Evolutionary conservation across 108 stramenopile genomes (phyloP).

Genomic region (Skeletonema tropicum): DNA sequence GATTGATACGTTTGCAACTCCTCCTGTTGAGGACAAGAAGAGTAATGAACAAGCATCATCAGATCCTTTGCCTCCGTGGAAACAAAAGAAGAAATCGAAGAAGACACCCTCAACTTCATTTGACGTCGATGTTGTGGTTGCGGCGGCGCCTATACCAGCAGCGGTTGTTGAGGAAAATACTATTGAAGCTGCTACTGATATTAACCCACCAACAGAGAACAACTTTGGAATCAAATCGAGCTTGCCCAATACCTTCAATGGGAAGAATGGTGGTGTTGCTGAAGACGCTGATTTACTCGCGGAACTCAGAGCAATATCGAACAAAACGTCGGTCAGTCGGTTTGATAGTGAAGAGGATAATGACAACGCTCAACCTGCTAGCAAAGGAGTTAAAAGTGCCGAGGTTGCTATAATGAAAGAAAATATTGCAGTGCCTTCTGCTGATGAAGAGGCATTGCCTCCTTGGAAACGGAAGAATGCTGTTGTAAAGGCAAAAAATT

Average conservation of each 20-base stretch:
- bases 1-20: not conserved
- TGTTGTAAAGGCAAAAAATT: not conserved
- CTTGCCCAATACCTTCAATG: constrained; percentile 62
- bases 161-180: constrained; percentile 9
- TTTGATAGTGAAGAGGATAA: constrained; percentile 32
- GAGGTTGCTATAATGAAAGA: not conserved
- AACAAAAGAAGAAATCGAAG: not conserved
- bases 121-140: constrained; percentile 10
- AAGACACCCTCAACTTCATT: not conserved
- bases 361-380: not conserved
- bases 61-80: not conserved
- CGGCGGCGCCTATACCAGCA: not conserved
- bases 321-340: constrained; percentile 40
- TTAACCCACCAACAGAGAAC: constrained; percentile 19
- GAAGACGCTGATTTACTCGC: constrained; percentile 67
- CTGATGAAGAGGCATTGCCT: not conserved
- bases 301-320: constrained; percentile 59
- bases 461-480: constrained; percentile 26
- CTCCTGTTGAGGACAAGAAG: not conserved
- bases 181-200: constrained; percentile 36
- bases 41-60: not conserved
- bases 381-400: not conserved
- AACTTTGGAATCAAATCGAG: constrained; percentile 40
- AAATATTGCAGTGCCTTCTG: not conserved
- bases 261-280: constrained; percentile 77